A percentile compares a stretch with the other conserved stretches of the same genome.
phyloP scores from a whole-genome alignment of 2,329 filamentous ascomycete genomes.

The Cladosporium sp. region DNA sequence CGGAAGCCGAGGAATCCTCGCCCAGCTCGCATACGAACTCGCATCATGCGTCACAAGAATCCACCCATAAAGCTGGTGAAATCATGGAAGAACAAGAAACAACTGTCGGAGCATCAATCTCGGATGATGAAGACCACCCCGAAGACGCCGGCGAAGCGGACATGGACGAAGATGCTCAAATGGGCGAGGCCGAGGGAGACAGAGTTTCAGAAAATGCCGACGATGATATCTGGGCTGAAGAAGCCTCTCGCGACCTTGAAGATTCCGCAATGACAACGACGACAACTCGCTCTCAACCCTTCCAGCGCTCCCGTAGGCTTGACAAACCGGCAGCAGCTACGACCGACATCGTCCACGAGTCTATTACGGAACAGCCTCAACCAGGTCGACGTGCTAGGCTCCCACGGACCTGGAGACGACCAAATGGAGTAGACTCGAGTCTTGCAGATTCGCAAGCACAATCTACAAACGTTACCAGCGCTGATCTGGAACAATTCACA shows the following conservation, averaged over 20 bases:
- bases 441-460: slow-evolving; percentile 35
- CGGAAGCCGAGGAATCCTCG: background rate
- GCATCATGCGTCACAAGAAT: background rate
- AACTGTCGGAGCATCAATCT: background rate
- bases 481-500: background rate
- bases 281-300: background rate
- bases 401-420: slow-evolving; percentile 41
- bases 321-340: slow-evolving; percentile 30
- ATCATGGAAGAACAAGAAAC: background rate
- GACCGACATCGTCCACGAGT: background rate
- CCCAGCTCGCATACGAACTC: too few species aligned
- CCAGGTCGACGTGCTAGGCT: slow-evolving; percentile 38
- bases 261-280: slow-evolving; percentile 9
- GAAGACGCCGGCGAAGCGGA: background rate
- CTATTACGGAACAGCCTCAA: slow-evolving; percentile 22
- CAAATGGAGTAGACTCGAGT: slow-evolving; percentile 33
- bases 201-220: background rate
- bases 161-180: background rate
- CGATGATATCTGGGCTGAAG: slow-evolving; percentile 46
- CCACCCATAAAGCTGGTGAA: background rate
- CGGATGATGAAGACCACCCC: background rate
- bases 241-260: slow-evolving; percentile 38
- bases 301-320: slow-evolving; percentile 20
- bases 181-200: background rate
- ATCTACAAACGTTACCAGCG: background rate